Evolutionary conservation across 495 filamentous ascomycete species (phyloP).

Genomic region (Penicillium cataractarum): DNA sequence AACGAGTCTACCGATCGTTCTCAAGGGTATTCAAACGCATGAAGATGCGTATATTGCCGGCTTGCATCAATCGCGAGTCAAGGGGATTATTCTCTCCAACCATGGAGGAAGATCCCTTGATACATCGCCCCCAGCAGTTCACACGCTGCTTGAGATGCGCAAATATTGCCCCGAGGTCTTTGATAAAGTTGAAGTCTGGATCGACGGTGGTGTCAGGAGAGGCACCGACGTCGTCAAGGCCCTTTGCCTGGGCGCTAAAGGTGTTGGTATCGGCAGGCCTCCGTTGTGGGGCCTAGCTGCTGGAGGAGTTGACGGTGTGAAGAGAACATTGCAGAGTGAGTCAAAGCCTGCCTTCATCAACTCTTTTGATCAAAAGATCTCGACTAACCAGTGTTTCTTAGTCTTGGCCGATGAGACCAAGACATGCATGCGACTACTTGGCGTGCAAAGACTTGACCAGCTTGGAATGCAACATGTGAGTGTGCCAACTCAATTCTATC

Average conservation of each 20-base stretch:
- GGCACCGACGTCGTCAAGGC: constrained; percentile 92
- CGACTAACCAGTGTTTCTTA: constrained; percentile 37
- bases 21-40: constrained; percentile 91
- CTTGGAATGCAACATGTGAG: constrained; percentile 75
- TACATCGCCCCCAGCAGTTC: constrained; percentile 82
- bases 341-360: constrained; percentile 10
- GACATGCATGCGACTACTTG: constrained; percentile 84
- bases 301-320: constrained; percentile 79
- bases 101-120: constrained; percentile 87
- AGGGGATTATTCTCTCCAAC: constrained; percentile 80
- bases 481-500: not conserved
- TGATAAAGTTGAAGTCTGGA: constrained; percentile 74
- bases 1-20: constrained; percentile 76
- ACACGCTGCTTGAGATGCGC: constrained; percentile 82
- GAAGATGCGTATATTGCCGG: constrained; percentile 84
- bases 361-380: not conserved
- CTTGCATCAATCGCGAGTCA: constrained; percentile 66
- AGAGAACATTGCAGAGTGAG: constrained; percentile 80
- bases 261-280: constrained; percentile 80
- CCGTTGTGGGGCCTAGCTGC: constrained; percentile 80
- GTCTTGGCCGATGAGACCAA: constrained; percentile 81
- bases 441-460: constrained; percentile 69
- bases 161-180: constrained; percentile 88
- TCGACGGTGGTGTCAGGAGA: constrained; percentile 84
- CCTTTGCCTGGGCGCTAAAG: constrained; percentile 79